These are phyloP conservation scores for Jimgerdemannia lactiflua DNA, from an alignment of 192 early-diverging fungal species.

Conservation along the genomic window DNA sequence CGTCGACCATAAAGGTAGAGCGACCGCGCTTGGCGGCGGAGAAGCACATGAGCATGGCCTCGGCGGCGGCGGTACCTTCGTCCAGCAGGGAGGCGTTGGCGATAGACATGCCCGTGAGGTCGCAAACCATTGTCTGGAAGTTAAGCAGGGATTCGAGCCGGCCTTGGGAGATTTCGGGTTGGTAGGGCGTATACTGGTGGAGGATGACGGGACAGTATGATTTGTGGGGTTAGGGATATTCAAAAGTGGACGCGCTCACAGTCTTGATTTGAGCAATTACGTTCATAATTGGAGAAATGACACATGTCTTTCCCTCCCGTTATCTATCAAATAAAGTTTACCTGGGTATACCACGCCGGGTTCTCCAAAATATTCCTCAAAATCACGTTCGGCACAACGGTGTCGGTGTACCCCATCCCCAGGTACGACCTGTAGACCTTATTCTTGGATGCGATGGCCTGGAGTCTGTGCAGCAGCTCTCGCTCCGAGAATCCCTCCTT, in stretches of 20 bases:
- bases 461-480: conserved; percentile 81
- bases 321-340: too few species aligned
- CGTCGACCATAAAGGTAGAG: conserved; percentile 91
- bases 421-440: conserved; percentile 91
- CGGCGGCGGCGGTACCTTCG: conserved; percentile 98
- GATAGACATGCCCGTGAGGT: conserved; percentile 94
- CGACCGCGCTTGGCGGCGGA: conserved; percentile 70
- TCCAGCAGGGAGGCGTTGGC: conserved; percentile 98
- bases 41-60: conserved; percentile 94
- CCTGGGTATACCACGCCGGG: conserved; percentile 94
- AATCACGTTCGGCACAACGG: conserved; percentile 92
- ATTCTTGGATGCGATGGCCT: conserved; percentile 88
- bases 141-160: conserved; percentile 96
- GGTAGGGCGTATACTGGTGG: conserved; percentile 94
- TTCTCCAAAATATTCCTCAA: conserved; percentile 97
- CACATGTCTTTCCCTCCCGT: conserved; percentile 45
- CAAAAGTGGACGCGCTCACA: too few species aligned
- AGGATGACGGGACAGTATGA: too few species aligned
- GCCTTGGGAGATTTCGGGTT: conserved; percentile 99
- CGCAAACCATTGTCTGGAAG: conserved; percentile 96
- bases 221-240: too few species aligned
- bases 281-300: too few species aligned
- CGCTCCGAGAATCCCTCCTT: conserved; percentile 78
- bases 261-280: too few species aligned
- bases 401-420: conserved; percentile 93